A percentile compares a stretch with the other conserved stretches of the same genome.
These are phyloP conservation scores for Globisporangium spinosum DNA, from an alignment of 352 stramenopile species.

Conservation along the genomic window DNA sequence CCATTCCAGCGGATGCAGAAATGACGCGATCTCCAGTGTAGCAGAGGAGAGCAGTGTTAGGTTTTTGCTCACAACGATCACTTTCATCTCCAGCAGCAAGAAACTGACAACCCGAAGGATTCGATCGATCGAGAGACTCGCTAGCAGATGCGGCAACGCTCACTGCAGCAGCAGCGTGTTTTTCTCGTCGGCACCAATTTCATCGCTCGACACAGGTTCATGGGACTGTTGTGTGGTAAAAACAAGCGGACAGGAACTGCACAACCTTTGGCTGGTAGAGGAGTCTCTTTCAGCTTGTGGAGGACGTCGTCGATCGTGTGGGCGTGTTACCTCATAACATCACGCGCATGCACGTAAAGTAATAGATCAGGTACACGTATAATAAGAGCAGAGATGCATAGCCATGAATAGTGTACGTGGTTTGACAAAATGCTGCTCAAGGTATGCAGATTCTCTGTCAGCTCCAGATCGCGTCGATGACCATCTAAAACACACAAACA, in stretches of 20 bases:
- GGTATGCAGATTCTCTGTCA: conserved; percentile 7
- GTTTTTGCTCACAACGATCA: conserved; percentile 46
- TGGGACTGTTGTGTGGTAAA: conserved; percentile 5
- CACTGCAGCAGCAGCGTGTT: conserved; percentile 40
- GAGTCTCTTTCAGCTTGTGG: conserved; percentile 21
- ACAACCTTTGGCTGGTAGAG: conserved; percentile 23
- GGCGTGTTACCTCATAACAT: conserved; percentile 28
- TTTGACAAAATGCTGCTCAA: conserved; percentile 41
- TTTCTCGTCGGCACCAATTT: conserved; percentile 36
- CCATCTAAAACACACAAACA: conserved; percentile 10
- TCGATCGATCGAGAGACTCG: conserved; percentile 32
- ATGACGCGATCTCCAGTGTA: conserved; percentile 36
- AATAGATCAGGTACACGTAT: neutral
- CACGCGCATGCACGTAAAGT: neutral
- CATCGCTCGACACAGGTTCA: conserved; percentile 32
- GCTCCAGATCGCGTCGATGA: conserved; percentile 11
- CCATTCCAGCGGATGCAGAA: conserved; percentile 47
- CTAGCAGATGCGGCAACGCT: conserved; percentile 36
- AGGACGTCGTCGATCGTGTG: conserved; percentile 33
- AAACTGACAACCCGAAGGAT: conserved; percentile 41
- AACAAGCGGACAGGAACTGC: conserved; percentile 22
- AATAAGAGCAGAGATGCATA: neutral
- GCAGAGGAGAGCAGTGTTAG: conserved; percentile 38
- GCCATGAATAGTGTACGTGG: conserved; percentile 20
- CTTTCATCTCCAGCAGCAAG: conserved; percentile 48